Evolutionary conservation across 805 yeast genomes (phyloP).

Genomic region (Starmera quercuum): DNA sequence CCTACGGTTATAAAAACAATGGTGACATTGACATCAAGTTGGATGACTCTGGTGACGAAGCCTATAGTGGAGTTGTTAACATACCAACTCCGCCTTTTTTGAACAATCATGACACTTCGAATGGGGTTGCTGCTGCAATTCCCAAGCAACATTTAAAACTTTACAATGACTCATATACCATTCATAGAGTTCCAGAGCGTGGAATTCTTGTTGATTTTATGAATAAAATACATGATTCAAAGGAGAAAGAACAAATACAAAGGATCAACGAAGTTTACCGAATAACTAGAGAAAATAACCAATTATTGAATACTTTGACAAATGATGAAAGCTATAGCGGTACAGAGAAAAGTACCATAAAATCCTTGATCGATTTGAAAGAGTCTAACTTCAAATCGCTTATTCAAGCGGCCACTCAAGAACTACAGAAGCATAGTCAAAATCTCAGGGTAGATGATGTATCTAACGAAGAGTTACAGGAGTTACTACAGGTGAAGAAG

Average conservation of each 20-base stretch:
- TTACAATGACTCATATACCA: conserved; percentile 31
- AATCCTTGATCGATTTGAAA: conserved; percentile 24
- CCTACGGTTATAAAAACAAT: conserved; percentile 42
- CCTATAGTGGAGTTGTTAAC: conserved; percentile 18
- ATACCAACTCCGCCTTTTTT: conserved; percentile 30
- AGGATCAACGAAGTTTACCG: conserved; percentile 26
- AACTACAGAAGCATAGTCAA: conserved; percentile 10
- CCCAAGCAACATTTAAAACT: conserved; percentile 19
- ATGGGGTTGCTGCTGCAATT: conserved; percentile 27
- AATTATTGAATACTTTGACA: conserved; percentile 24
- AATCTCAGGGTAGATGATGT: conserved; percentile 7
- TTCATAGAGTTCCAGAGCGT: conserved; percentile 61
- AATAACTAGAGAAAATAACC: conserved; percentile 27
- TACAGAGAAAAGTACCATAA: conserved; percentile 25
- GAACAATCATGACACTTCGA: conserved; percentile 23
- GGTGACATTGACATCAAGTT: conserved; percentile 53
- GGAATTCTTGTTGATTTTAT: conserved; percentile 66
- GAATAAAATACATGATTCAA: conserved; percentile 35
- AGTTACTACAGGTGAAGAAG: conserved; percentile 47
- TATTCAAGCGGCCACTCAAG: conserved; percentile 30
- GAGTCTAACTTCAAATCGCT: conserved; percentile 40
- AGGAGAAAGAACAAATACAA: conserved; percentile 23
- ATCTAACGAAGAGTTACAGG: conserved; percentile 34
- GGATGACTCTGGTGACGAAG: conserved; percentile 25
- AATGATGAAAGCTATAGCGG: conserved; percentile 17